Base-by-base conservation (phyloP, 495 filamentous ascomycete genomes). In the Glonium stellatum region DNA sequence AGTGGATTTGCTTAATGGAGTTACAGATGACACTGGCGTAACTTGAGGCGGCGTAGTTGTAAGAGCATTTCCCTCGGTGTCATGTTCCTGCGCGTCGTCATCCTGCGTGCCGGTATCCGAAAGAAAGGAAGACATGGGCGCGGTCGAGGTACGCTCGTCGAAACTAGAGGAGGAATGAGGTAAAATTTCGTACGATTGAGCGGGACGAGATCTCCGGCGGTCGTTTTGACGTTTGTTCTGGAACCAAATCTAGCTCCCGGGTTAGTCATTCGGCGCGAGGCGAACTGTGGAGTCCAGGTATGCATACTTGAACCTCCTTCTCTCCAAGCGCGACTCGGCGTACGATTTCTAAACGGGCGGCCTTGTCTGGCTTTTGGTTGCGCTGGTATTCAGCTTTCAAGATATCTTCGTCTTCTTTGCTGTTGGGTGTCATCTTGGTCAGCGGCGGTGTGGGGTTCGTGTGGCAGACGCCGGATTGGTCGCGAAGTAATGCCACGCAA, bases 151-250 rank as follows among this genome's bases (percentile, higher is more conserved):
- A 15, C 1, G 19, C 13, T 23, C 23, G 48, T 51, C 48, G 48
- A 31, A 25, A 27, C 48, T 27, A 13, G 61, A 23, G 25, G 15
- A 18, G 3, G 64, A 67, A 23, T 60, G 56, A 27, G 41, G 18
- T 27, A 61, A 54, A 12, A 42, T 21, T n/a, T 55, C 52, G 73
- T 51, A 51, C 34, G 68, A 71, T 41, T 67, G 19, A 96, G 78
- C 25, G 93, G 48, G 93, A 61, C 89, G 87, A 55, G 90, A 88
- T 77, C 92, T 95, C 58, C 95, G 83, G 57, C 95, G 84, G 67
- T 91, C 86, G 74, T 91, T 95, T 71, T 99, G 95, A 61, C 95
- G 83, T 70, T 92, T 85, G 67, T 99, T 99, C 70, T 97, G 95
- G 74, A 99, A 99, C 95, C 95, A 99, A 66, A 99, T 96, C 93